A percentile compares a stretch with the other conserved stretches of the same genome.
phyloP scores from a whole-genome alignment of 345 rosid species.

The Gossypium australe region DNA sequence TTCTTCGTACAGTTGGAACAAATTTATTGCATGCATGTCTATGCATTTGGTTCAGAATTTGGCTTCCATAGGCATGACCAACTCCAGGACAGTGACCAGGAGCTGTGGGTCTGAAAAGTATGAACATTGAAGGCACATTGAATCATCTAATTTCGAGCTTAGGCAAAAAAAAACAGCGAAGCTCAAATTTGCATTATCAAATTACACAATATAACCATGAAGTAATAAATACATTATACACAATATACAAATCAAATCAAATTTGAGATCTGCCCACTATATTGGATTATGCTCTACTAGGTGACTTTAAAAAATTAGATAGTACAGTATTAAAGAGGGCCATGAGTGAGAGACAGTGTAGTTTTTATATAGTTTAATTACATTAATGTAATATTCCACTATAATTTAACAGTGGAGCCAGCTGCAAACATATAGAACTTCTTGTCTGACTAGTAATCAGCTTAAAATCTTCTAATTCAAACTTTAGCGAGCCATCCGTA shows the following conservation, averaged over 20 bases:
- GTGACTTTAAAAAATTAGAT: not conserved
- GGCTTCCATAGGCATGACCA: not conserved
- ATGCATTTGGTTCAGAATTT: not conserved
- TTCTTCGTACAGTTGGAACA: no score
- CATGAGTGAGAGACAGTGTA: not conserved
- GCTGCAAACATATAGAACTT: not conserved
- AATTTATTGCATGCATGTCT: no score
- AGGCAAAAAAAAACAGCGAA: no score
- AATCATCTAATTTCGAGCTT: not conserved
- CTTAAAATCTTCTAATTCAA: no score
- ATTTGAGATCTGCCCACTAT: constrained; percentile 2
- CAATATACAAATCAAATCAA: not conserved
- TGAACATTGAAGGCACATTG: no score
- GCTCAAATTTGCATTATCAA: no score
- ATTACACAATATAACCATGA: no score
- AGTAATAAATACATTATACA: no score
- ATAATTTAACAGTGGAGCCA: not conserved
- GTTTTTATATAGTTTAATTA: not conserved
- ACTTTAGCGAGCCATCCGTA: no score
- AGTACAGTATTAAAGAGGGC: not conserved
- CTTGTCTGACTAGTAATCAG: no score
- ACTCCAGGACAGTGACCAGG: no score
- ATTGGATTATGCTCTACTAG: not conserved
- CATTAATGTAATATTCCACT: not conserved
- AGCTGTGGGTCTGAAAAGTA: no score